phyloP scores from a whole-genome alignment of 2,329 filamentous ascomycete species.

The Cladosporium sp. region DNA sequence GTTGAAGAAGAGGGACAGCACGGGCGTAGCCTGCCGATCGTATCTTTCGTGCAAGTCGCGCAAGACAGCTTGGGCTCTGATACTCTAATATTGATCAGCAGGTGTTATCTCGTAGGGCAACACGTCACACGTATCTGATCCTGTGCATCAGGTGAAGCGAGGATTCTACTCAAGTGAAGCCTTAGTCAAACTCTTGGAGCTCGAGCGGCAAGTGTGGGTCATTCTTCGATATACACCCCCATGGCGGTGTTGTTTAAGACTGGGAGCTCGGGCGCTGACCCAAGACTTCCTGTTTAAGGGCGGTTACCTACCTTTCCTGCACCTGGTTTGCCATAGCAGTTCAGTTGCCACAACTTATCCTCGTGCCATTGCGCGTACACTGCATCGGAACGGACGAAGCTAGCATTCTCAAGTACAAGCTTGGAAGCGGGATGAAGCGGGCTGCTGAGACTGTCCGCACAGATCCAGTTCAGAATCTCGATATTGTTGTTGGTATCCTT shows the following conservation, averaged over 20 bases:
- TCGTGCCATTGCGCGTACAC: background rate
- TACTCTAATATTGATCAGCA: background rate
- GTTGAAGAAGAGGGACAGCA: background rate
- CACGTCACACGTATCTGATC: too few species aligned
- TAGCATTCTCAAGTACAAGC: background rate
- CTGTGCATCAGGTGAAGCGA: too few species aligned
- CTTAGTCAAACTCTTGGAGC: too few species aligned
- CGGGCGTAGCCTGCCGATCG: background rate
- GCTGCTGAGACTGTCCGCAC: background rate
- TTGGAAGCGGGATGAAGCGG: background rate
- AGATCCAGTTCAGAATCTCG: background rate
- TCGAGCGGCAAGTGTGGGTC: too few species aligned
- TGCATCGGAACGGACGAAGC: background rate
- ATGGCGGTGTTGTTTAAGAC: too few species aligned
- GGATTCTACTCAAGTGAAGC: too few species aligned
- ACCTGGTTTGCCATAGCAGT: background rate
- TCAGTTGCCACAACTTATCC: background rate
- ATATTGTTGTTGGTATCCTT: background rate
- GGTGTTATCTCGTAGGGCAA: too few species aligned
- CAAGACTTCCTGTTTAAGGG: too few species aligned
- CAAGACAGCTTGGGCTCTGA: background rate
- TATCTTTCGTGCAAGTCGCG: background rate
- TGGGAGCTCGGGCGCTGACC: too few species aligned
- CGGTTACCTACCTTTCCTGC: background rate
- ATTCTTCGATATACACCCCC: too few species aligned